These are phyloP conservation scores for Saccharata proteae DNA, from an alignment of 2,329 filamentous ascomycete genomes.

Conservation along the genomic window DNA sequence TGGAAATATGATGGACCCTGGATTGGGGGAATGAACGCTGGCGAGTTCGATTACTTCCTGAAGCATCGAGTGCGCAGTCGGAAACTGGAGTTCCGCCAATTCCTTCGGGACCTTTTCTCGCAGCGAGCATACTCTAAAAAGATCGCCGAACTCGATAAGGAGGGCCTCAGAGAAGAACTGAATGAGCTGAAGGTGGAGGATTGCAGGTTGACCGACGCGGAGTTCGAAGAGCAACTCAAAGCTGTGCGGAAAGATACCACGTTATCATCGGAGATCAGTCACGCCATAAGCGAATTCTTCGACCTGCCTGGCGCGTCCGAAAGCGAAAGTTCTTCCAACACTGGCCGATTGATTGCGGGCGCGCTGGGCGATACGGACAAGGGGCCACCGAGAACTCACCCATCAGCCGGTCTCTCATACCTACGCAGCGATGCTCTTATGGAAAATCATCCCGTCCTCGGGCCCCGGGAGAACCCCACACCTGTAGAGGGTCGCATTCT, in stretches of 20 bases:
- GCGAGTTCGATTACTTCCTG: conserved; percentile 23
- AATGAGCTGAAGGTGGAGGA: conserved; percentile 17
- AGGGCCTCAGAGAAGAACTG: no score
- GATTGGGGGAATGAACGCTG: conserved; percentile 42
- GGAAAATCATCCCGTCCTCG: conserved; percentile 48
- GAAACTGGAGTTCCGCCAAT: conserved; percentile 14
- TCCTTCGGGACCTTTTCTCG: conserved; percentile 15
- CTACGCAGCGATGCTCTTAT: conserved; percentile 42
- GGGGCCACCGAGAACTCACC: conserved; percentile 45
- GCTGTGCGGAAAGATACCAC: conserved; percentile 35
- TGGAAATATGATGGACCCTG: conserved; percentile 50
- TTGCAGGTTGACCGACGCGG: conserved; percentile 15
- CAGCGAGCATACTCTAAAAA: conserved; percentile 6
- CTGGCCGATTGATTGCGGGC: background rate
- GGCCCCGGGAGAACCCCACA: conserved; percentile 40
- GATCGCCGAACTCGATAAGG: background rate
- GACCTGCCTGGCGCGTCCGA: conserved; percentile 36
- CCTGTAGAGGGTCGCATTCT: conserved; percentile 49
- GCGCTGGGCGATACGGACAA: background rate
- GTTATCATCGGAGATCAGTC: conserved; percentile 40
- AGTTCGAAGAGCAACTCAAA: conserved; percentile 20
- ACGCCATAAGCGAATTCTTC: conserved; percentile 42
- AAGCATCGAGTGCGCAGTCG: background rate
- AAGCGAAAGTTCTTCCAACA: conserved; percentile 16
- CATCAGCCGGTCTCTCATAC: conserved; percentile 52